A percentile compares a stretch with the other conserved stretches of the same genome.
These are phyloP conservation scores for Rhizophagus clarus DNA, from an alignment of 192 early-diverging fungal genomes.

Conservation along the genomic window DNA sequence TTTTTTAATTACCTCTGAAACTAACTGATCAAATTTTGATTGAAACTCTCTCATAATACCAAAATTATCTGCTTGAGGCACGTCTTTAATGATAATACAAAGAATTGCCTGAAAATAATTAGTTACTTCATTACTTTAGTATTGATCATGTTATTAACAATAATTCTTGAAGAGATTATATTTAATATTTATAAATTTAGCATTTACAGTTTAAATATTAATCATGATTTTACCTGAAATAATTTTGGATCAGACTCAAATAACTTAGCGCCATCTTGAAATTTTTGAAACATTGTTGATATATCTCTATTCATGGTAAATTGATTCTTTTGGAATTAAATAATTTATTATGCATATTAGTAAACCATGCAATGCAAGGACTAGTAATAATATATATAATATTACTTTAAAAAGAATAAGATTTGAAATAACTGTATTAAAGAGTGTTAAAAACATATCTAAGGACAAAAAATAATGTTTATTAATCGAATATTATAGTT, in stretches of 20 bases:
- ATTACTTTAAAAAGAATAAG: constrained; percentile 12
- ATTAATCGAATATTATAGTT: too few species aligned
- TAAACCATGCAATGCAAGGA: too few species aligned
- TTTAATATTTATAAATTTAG: too few species aligned
- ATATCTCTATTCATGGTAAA: constrained; percentile 32
- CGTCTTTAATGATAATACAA: constrained; percentile 31
- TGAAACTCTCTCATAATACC: constrained; percentile 11
- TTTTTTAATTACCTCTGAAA: not conserved
- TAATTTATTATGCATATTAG: not conserved
- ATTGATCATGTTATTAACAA: too few species aligned
- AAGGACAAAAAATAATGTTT: not conserved
- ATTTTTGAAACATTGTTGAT: constrained; percentile 32
- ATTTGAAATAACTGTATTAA: constrained; percentile 11
- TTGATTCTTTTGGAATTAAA: constrained; percentile 13
- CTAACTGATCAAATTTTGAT: not conserved
- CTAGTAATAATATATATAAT: not conserved
- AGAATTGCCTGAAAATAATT: constrained; percentile 8
- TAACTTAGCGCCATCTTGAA: constrained; percentile 21
- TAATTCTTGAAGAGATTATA: not conserved
- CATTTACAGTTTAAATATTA: not conserved
- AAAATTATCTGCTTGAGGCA: not conserved
- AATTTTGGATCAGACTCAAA: constrained; percentile 19
- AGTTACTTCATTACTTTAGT: too few species aligned
- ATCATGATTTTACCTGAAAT: constrained; percentile 17
- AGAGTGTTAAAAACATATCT: constrained; percentile 8